Evolutionary conservation across 352 stramenopile species (phyloP).

Genomic region (Pelagophyceae sp.): DNA sequence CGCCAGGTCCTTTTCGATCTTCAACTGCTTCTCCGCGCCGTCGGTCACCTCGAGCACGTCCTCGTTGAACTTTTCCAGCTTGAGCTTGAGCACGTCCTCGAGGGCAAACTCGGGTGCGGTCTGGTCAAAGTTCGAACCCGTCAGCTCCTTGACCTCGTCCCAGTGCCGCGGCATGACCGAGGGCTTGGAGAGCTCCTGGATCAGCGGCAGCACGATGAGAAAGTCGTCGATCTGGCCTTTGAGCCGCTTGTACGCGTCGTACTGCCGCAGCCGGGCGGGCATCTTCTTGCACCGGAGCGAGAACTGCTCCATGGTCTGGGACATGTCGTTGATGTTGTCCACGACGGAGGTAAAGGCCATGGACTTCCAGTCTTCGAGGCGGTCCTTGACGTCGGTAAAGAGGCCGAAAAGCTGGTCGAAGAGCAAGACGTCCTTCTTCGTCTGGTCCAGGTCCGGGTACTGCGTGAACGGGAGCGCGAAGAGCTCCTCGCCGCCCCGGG

Average conservation of each 20-base stretch:
- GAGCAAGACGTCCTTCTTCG: constrained; percentile 91
- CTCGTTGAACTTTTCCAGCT: constrained; percentile 74
- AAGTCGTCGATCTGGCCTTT: constrained; percentile 96
- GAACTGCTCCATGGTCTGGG: constrained; percentile 90
- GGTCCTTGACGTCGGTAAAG: constrained; percentile 92
- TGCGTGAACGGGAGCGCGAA: constrained; percentile 89
- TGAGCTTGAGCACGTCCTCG: constrained; percentile 65
- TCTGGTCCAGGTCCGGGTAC: constrained; percentile 90
- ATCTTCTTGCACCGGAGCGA: constrained; percentile 91
- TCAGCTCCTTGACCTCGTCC: constrained; percentile 90
- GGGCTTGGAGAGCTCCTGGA: constrained; percentile 90
- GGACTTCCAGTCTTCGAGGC: constrained; percentile 92
- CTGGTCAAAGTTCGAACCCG: constrained; percentile 80
- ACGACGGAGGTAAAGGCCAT: constrained; percentile 86
- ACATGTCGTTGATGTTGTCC: constrained; percentile 88
- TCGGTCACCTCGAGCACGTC: constrained; percentile 97
- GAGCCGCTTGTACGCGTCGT: constrained; percentile 89
- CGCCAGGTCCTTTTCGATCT: constrained; percentile 84
- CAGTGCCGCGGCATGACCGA: constrained; percentile 90
- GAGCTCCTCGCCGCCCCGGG: constrained; percentile 86
- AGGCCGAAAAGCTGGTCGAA: constrained; percentile 77
- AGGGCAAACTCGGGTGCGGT: constrained; percentile 87
- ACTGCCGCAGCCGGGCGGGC: constrained; percentile 85
- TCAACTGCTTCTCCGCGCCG: constrained; percentile 91
- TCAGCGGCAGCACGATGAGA: constrained; percentile 84